Percentiles rank a stretch among this genome's conserved stretches.
Conservation (phyloP, 768 basidiomycete species). For the Mycena pura region DNA sequence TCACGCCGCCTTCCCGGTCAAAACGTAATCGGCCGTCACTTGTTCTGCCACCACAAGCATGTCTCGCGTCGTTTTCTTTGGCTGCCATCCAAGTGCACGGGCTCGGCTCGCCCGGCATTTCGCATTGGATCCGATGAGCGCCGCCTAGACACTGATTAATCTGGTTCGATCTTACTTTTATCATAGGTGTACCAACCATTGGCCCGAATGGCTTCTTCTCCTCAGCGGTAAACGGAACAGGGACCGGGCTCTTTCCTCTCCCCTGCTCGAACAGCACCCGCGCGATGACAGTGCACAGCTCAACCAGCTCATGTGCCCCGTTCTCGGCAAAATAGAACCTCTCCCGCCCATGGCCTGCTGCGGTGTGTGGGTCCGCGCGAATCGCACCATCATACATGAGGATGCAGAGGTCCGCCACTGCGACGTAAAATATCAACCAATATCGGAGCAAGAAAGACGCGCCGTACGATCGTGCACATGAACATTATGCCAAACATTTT, state of each 20-base stretch:
- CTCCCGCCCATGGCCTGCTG: constrained; percentile 27
- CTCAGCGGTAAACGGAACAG: constrained; percentile 27
- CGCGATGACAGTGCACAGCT: constrained; percentile 22
- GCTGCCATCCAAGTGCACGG: constrained; percentile 1
- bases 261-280: constrained; percentile 26
- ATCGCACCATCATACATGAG: constrained; percentile 26
- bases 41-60: no score
- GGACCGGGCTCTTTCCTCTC: constrained; percentile 12
- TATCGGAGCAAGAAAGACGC: not conserved
- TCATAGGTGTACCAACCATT: not conserved
- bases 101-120: constrained; percentile 5
- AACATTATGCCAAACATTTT: constrained; percentile 18
- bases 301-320: constrained; percentile 23
- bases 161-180: not conserved
- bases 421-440: not conserved
- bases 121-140: constrained; percentile 1
- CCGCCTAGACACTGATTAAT: not conserved
- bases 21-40: no score
- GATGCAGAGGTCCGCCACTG: constrained; percentile 30
- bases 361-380: not conserved
- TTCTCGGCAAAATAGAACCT: constrained; percentile 35
- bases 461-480: constrained; percentile 21
- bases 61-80: not conserved
- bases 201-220: constrained; percentile 23
- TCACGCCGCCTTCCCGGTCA: no score